Percentiles rank a stretch among this genome's conserved stretches.
Evolutionary conservation across 176 grass and related monocot genomes (phyloP).

Genomic region (Eleusine indica): DNA sequence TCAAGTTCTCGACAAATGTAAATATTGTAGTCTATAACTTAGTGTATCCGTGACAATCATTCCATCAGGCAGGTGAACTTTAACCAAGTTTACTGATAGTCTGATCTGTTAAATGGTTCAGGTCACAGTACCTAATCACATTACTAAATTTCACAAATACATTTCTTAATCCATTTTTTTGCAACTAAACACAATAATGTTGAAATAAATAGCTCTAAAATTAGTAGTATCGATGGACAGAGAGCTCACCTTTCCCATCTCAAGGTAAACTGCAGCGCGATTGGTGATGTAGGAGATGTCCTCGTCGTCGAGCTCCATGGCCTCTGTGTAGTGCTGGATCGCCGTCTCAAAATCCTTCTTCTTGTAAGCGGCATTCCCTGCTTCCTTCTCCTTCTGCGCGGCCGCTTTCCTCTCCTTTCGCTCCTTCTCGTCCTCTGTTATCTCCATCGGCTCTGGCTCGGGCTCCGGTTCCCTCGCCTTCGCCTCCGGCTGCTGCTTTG

Average conservation of each 20-base stretch:
- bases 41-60: not conserved
- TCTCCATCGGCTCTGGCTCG: constrained; percentile 61
- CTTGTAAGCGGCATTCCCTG: constrained; percentile 87
- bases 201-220: not conserved
- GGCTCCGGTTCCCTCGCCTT: constrained; percentile 59
- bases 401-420: constrained; percentile 62
- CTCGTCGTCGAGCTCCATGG: constrained; percentile 75
- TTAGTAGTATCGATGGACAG: not conserved
- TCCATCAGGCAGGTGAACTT: not conserved
- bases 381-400: constrained; percentile 82
- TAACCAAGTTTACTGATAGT: not conserved
- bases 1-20: not conserved
- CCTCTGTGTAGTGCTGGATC: constrained; percentile 81
- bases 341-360: constrained; percentile 94
- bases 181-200: not conserved
- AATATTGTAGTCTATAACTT: not conserved
- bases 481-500: constrained; percentile 18
- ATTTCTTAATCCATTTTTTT: not conserved
- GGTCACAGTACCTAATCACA: not conserved
- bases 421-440: constrained; percentile 58
- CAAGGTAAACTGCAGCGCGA: constrained; percentile 86
- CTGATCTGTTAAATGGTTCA: not conserved
- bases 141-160: not conserved
- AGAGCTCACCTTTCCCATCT: constrained; percentile 84
- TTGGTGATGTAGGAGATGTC: constrained; percentile 96